Conservation (phyloP, 306 rosid genomes). For the Ziziphus jujuba region DNA sequence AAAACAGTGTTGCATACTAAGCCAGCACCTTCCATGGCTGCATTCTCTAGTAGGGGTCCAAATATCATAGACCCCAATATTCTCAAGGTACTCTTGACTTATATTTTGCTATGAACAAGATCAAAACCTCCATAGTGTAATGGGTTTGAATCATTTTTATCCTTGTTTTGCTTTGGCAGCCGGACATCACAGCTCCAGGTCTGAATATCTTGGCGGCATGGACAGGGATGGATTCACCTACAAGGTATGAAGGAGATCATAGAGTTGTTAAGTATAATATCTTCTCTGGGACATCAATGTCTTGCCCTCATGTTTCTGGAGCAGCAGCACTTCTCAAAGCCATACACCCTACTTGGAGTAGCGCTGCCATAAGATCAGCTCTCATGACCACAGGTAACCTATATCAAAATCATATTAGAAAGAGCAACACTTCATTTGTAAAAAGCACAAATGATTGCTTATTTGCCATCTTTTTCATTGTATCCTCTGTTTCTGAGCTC, state of each 20-base stretch:
- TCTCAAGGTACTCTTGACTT: conserved; percentile 57
- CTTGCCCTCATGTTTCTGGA: conserved; percentile 89
- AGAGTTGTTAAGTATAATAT: conserved; percentile 67
- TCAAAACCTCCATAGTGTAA: not conserved
- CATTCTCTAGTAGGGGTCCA: conserved; percentile 91
- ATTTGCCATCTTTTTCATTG: too few relatives aligned
- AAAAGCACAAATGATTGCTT: too few relatives aligned
- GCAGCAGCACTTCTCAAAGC: conserved; percentile 78
- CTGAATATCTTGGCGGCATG: conserved; percentile 92
- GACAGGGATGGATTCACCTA: conserved; percentile 70
- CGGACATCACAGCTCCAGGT: conserved; percentile 95
- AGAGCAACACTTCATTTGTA: too few relatives aligned
- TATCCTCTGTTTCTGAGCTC: too few relatives aligned
- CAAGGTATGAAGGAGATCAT: conserved; percentile 50
- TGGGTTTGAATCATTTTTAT: conserved; percentile 5
- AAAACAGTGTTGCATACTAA: conserved; percentile 51
- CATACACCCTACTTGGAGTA: conserved; percentile 78
- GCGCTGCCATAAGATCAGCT: conserved; percentile 89
- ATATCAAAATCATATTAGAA: too few relatives aligned
- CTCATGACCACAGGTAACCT: conserved; percentile 80
- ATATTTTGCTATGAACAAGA: too few relatives aligned
- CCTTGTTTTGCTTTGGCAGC: conserved; percentile 50
- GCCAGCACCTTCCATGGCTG: conserved; percentile 84
- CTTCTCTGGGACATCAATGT: conserved; percentile 90
- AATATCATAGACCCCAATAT: conserved; percentile 66